Evolutionary conservation across 257 asterid genomes (phyloP).

Genomic region (Plantago elongata): DNA sequence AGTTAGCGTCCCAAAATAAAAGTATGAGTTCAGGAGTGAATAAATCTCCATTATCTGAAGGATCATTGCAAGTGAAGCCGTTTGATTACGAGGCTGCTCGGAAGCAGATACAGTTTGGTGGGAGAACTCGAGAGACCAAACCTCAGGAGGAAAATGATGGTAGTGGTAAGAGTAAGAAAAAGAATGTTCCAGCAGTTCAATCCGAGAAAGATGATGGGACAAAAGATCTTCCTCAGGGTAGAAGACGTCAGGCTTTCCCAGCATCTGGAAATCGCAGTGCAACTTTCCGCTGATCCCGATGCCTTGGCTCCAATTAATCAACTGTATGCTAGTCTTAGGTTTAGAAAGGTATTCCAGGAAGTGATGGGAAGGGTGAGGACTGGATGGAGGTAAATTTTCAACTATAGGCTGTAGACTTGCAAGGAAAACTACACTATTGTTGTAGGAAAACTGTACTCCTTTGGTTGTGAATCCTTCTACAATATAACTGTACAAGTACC

Average conservation of each 20-base stretch:
- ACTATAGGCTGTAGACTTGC: slow-evolving; percentile 2
- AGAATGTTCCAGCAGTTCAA: slow-evolving; percentile 15
- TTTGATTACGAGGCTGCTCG: slow-evolving; percentile 75
- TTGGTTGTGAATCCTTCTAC: slow-evolving; percentile 3
- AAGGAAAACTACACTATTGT: background rate
- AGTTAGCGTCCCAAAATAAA: slow-evolving; percentile 42
- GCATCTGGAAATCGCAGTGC: slow-evolving; percentile 90
- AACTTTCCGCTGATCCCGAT: slow-evolving; percentile 45
- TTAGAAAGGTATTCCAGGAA: background rate
- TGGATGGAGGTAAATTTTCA: background rate
- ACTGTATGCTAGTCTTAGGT: background rate
- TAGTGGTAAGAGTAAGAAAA: slow-evolving; percentile 32
- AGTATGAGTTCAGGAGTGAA: slow-evolving; percentile 16
- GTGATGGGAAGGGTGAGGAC: background rate
- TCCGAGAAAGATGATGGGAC: slow-evolving; percentile 35
- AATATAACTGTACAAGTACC: background rate
- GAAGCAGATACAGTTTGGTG: slow-evolving; percentile 62
- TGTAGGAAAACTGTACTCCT: background rate
- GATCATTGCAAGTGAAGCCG: slow-evolving; percentile 39
- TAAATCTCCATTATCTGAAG: slow-evolving; percentile 30
- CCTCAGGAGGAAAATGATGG: slow-evolving; percentile 20
- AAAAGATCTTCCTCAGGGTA: slow-evolving; percentile 52
- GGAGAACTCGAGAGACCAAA: slow-evolving; percentile 26
- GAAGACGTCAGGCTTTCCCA: slow-evolving; percentile 90
- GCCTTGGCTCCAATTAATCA: too few species aligned